These are phyloP conservation scores for Lathyrus aphaca DNA, from an alignment of 306 rosid genomes.

Conservation along the genomic window DNA sequence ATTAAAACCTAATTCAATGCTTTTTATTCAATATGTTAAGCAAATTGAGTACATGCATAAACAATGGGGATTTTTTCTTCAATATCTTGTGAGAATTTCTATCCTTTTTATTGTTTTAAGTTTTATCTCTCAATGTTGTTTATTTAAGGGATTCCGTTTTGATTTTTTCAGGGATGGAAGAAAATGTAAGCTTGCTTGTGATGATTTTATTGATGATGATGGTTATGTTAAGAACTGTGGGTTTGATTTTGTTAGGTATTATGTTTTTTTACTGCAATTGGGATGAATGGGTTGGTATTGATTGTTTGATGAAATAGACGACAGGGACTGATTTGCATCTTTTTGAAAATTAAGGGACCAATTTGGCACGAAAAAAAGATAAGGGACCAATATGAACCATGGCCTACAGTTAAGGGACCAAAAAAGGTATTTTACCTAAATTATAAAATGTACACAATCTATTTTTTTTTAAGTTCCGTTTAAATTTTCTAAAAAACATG, in stretches of 20 bases:
- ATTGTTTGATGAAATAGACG: conserved; percentile 74
- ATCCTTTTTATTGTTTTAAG: background rate
- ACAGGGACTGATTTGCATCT: no score
- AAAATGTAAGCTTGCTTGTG: conserved; percentile 54
- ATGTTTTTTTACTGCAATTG: conserved; percentile 53
- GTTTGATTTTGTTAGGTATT: conserved; percentile 21
- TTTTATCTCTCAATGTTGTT: background rate
- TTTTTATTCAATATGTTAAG: conserved; percentile 45
- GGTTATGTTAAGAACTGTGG: background rate
- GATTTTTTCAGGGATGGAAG: conserved; percentile 82
- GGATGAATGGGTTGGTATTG: conserved; percentile 87
- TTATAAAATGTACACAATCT: no score
- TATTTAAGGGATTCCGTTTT: background rate
- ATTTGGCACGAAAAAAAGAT: no score
- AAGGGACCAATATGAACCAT: no score
- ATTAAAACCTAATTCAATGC: conserved; percentile 18
- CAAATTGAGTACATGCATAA: conserved; percentile 40
- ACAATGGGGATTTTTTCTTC: conserved; percentile 62
- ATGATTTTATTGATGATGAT: background rate
- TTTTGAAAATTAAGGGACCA: no score
- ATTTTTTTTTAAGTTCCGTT: no score
- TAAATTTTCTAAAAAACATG: no score
- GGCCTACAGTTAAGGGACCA: no score
- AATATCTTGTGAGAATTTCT: conserved; percentile 64
- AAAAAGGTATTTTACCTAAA: no score